Conservation (phyloP, 768 basidiomycete species). For the Mycena kentingensis region DNA sequence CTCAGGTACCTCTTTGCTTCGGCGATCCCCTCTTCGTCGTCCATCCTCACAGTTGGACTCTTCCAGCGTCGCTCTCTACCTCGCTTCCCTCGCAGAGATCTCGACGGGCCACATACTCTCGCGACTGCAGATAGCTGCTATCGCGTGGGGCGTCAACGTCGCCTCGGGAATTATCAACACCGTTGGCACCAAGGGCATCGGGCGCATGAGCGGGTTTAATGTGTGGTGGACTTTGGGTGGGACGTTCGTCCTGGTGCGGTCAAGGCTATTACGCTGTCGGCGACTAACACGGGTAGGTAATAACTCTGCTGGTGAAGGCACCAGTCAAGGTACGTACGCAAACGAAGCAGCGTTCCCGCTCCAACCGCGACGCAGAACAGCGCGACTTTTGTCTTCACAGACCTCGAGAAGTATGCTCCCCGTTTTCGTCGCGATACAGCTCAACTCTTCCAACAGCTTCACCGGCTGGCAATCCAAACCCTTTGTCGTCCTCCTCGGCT, state of each 20-base stretch:
- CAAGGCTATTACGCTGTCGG: not conserved
- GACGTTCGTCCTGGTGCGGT: conserved; percentile 48
- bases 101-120: conserved; percentile 45
- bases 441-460: conserved; percentile 37
- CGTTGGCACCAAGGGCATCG: conserved; percentile 57
- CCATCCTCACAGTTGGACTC: not conserved
- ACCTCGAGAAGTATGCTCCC: conserved; percentile 50
- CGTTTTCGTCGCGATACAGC: not conserved
- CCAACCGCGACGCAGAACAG: conserved; percentile 41
- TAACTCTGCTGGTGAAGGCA: conserved; percentile 57
- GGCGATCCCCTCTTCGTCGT: not conserved
- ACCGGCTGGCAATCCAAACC: conserved; percentile 56
- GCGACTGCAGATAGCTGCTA: conserved; percentile 50
- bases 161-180: conserved; percentile 57
- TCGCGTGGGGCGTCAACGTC: conserved; percentile 62
- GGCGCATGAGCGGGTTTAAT: conserved; percentile 55
- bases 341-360: not conserved
- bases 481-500: conserved; percentile 60
- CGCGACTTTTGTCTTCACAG: conserved; percentile 55
- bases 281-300: conserved; percentile 25
- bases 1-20: conserved; percentile 39
- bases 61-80: conserved; percentile 50
- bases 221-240: conserved; percentile 66
- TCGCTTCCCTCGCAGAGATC: conserved; percentile 57
- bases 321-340: conserved; percentile 45